Evolutionary conservation across 257 asterid species (phyloP), one percentile per base, ranked within the genome.

Genomic region (Plantago ovata): DNA sequence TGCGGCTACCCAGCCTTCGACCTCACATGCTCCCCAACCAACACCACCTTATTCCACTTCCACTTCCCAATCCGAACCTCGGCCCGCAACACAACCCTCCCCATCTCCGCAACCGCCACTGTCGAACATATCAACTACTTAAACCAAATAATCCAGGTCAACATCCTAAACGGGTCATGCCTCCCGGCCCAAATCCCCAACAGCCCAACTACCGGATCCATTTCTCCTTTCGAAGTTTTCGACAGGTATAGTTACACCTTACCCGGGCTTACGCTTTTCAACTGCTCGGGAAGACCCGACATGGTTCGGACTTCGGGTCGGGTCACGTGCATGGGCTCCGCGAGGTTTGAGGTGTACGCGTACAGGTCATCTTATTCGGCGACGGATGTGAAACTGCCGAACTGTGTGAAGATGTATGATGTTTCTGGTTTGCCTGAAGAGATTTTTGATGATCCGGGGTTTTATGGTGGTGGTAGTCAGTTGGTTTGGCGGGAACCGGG

Each of bases 1-100:
- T 85, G 90, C 45, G 94, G 85, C 60, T 79, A 65, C 73, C 79
- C 82, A 0, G 90, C 85, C 16, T 82, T 85, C 63, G 69, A 70
- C 62, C 58, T 85, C 28, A 50, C 61, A 58, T 85, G 94, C 49
- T 50, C 50, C 53, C 59, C 79, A 22, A 73, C 75, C 50, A 36
- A n/a, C 13, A 72, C 76, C 81, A 55, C 65, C 0, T 72, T 16
- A 5, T 38, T 56, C 13, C 12, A 11, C 7, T 56, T 56, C 61
- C 61, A 56, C 36, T 56, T 39, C 48, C 48, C 61, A 4, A 22
- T 86, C 45, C 73, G 57, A 22, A 60, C 45, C 48, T 8, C 63
- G 72, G 63, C 64, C 52, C 4, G 86, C 54, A 76, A 76, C 32
- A 44, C 69, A 10, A 18, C 66, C 60, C 69, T 82, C 62, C 84